Evolutionary conservation across 768 basidiomycete genomes (phyloP), one percentile per base, ranked within the genome.

Genomic region (Omphalotus guepiniiformis): DNA sequence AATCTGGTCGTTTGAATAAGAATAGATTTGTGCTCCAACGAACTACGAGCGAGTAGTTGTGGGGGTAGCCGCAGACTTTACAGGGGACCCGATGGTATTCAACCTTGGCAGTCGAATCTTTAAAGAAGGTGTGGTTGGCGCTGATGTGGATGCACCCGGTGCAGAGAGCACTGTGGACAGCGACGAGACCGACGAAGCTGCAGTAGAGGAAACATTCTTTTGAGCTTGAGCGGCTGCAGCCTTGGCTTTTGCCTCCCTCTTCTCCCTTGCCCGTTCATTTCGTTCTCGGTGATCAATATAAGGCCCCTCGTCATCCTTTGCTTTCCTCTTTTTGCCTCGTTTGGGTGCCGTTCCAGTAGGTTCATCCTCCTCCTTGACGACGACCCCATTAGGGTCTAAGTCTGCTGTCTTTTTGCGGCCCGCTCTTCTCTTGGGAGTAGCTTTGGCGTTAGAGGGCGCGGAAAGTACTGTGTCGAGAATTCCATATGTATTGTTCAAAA

Each of bases 31-130:
- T n/a, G n/a, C n/a, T n/a, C n/a, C n/a, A n/a, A n/a, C n/a, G n/a
- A n/a, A n/a, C n/a, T n/a, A 46, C 9, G 44, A 46, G 19, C 44
- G 44, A 46, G 34, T 36, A 2, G 35, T 36, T 27, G 44, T 36
- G 16, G 35, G n/a, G 2, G 34, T 21, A 18, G 21, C 35, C 12
- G 21, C 15, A 36, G 44, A 13, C 21, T 46, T 46, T 13, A 46
- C 38, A 6, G 47, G 48, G 40, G 34, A 59, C 48, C 28, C 50
- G 36, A 63, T 55, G 39, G 61, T 68, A 50, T 66, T 73, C 46
- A 76, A 62, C n/a, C 70, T 70, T 15, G 77, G 77, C 42, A 79
- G 70, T 30, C 78, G 73, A 42, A 79, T 79, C 56, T 78, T 78
- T 43, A 79, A 72, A 19, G 75, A 73, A n/a, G 76, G 74, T 0